Evolutionary conservation across 805 yeast species (phyloP).

Genomic region (Peterozyma xylosa): DNA sequence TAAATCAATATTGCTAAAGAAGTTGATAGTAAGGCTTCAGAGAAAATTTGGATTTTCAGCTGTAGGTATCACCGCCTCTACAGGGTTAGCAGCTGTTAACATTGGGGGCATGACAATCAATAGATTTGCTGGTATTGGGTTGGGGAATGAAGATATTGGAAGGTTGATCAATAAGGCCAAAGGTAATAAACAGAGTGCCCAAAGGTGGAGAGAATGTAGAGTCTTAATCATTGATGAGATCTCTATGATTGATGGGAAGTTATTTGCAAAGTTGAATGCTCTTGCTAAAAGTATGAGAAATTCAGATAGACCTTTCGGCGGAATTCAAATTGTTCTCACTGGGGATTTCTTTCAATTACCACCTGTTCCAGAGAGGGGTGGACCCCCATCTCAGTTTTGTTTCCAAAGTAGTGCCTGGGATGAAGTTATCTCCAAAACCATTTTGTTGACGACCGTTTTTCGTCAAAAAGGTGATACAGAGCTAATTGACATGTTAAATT

Average conservation of each 20-base stretch:
- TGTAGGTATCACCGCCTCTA: slow-evolving; percentile 90
- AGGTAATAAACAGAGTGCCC: slow-evolving; percentile 18
- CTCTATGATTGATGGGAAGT: slow-evolving; percentile 82
- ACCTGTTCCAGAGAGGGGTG: slow-evolving; percentile 55
- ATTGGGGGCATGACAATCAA: slow-evolving; percentile 89
- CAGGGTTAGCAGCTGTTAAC: slow-evolving; percentile 93
- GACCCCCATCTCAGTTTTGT: slow-evolving; percentile 43
- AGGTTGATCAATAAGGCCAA: slow-evolving; percentile 40
- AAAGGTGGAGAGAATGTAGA: slow-evolving; percentile 59
- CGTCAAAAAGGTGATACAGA: slow-evolving; percentile 79
- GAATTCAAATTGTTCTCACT: slow-evolving; percentile 79
- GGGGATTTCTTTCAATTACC: slow-evolving; percentile 98
- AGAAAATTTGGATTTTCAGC: slow-evolving; percentile 32
- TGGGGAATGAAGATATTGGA: slow-evolving; percentile 49
- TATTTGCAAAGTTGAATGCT: slow-evolving; percentile 67
- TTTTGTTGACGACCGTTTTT: slow-evolving; percentile 72
- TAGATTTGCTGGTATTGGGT: slow-evolving; percentile 78
- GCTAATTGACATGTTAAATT: slow-evolving; percentile 73
- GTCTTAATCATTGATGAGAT: slow-evolving; percentile 87
- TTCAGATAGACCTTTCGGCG: slow-evolving; percentile 72
- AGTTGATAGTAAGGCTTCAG: slow-evolving; percentile 50
- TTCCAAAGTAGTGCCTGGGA: slow-evolving; percentile 75
- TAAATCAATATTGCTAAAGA: slow-evolving; percentile 61
- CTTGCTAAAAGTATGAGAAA: slow-evolving; percentile 54
- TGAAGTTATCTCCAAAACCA: slow-evolving; percentile 51